Percentiles rank a stretch among this genome's conserved stretches.
These are phyloP conservation scores for Eucalyptus paniculata DNA, from an alignment of 345 rosid species.

Conservation along the genomic window DNA sequence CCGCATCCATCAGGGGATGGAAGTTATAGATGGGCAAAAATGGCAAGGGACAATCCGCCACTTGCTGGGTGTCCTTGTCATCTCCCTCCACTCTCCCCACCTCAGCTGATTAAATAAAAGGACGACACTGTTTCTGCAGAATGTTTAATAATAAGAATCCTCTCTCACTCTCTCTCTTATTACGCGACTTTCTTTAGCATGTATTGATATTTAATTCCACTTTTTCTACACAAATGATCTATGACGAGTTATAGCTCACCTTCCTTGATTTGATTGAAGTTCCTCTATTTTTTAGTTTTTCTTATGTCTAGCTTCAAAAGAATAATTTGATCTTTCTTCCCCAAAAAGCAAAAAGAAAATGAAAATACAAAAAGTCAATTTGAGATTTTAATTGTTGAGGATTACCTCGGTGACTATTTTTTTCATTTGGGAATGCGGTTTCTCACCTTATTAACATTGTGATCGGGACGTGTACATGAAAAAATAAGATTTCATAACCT, in stretches of 20 bases:
- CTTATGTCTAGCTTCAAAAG: too few relatives aligned
- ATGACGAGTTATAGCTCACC: background rate
- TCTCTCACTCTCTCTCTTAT: too few relatives aligned
- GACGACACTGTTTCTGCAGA: too few relatives aligned
- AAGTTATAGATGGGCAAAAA: background rate
- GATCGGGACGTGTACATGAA: fast-evolving
- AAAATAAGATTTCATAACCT: background rate
- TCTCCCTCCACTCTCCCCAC: background rate
- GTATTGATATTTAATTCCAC: too few relatives aligned
- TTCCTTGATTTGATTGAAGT: background rate
- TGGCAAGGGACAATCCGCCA: too few relatives aligned
- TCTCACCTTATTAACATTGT: background rate
- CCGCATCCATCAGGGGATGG: background rate
- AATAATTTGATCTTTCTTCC: background rate
- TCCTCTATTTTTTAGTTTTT: too few relatives aligned
- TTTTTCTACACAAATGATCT: too few relatives aligned
- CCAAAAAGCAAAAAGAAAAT: background rate
- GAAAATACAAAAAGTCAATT: too few relatives aligned
- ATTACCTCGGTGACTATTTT: too few relatives aligned
- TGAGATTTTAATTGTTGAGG: background rate
- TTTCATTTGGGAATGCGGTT: background rate
- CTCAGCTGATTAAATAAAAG: background rate
- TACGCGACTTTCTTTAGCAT: too few relatives aligned
- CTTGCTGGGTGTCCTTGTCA: background rate
- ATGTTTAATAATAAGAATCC: background rate